Conservation (phyloP, 2,329 filamentous ascomycete species). For the Trichoderma sp. region DNA sequence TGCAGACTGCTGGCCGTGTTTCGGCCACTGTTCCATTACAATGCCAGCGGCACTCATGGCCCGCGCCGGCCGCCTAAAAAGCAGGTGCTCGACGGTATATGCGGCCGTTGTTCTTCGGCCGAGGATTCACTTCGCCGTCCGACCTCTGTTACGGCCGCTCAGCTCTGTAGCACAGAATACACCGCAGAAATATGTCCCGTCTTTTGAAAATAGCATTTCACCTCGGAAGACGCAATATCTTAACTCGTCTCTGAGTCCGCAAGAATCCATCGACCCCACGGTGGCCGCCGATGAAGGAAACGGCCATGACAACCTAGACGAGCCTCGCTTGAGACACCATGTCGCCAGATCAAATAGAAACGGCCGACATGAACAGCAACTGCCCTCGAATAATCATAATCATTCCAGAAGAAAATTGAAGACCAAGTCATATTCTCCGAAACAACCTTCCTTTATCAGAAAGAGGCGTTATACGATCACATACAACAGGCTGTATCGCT, state of each 20-base stretch:
- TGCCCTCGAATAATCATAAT: not conserved
- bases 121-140: not conserved
- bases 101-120: not conserved
- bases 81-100: slow-evolving; percentile 16
- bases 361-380: not conserved
- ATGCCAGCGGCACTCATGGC: slow-evolving; percentile 25
- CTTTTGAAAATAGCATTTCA: not conserved
- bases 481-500: slow-evolving; percentile 3
- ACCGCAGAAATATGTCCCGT: not conserved
- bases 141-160: not conserved
- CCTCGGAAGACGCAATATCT: not conserved
- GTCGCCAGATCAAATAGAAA: not conserved
- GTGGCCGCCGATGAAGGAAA: not conserved
- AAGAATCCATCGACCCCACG: not conserved
- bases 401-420: not conserved
- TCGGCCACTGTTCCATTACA: slow-evolving; percentile 20
- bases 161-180: not conserved
- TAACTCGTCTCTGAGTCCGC: not conserved
- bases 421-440: not conserved
- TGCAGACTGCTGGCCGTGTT: slow-evolving; percentile 17
- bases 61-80: slow-evolving; percentile 28
- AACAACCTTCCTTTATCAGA: not conserved
- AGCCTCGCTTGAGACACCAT: not conserved
- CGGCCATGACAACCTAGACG: not conserved
- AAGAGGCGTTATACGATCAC: slow-evolving; percentile 16